These are phyloP conservation scores for Herpetomonas muscarum DNA, from an alignment of 208 protist species.

Conservation along the genomic window DNA sequence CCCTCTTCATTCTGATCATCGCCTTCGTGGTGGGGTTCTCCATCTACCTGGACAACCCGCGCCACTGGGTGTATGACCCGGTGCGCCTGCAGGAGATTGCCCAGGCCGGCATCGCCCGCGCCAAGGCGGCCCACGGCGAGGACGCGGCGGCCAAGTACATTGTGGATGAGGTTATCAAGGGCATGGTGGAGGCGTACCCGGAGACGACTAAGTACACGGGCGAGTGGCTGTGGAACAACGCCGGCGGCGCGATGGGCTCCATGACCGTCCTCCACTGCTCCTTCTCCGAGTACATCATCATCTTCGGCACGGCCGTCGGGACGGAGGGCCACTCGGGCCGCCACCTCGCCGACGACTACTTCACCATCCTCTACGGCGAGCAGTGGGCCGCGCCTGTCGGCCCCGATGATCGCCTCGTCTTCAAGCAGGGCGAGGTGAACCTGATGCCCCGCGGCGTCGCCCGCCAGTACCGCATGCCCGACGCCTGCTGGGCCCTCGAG, in stretches of 20 bases:
- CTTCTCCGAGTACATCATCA: slow-evolving; percentile 91
- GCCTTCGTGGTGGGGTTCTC: slow-evolving; percentile 40
- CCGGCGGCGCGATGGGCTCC: slow-evolving; percentile 88
- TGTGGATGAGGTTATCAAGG: slow-evolving; percentile 55
- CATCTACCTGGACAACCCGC: slow-evolving; percentile 44
- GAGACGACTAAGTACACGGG: slow-evolving; percentile 48
- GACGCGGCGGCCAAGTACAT: slow-evolving; percentile 33
- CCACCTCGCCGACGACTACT: slow-evolving; percentile 85
- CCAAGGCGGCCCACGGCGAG: slow-evolving; percentile 41
- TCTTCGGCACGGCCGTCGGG: slow-evolving; percentile 86
- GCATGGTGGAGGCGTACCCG: slow-evolving; percentile 68
- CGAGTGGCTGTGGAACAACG: slow-evolving; percentile 89
- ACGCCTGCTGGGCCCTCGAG: slow-evolving; percentile 89
- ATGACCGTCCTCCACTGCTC: slow-evolving; percentile 90
- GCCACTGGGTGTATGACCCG: slow-evolving; percentile 77
- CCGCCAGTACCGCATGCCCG: slow-evolving; percentile 91
- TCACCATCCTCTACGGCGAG: slow-evolving; percentile 90
- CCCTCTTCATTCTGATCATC: slow-evolving; percentile 24
- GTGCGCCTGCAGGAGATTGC: slow-evolving; percentile 64
- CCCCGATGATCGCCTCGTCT: slow-evolving; percentile 40
- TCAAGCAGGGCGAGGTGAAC: slow-evolving; percentile 74
- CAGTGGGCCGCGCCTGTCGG: slow-evolving; percentile 73
- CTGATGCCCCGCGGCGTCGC: slow-evolving; percentile 49
- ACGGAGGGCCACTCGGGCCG: slow-evolving; percentile 90
- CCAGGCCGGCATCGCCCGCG: slow-evolving; percentile 54